Evolutionary conservation across 257 asterid species (phyloP), one percentile per base, ranked within the genome.

Genomic region (Cruciata laevipes): DNA sequence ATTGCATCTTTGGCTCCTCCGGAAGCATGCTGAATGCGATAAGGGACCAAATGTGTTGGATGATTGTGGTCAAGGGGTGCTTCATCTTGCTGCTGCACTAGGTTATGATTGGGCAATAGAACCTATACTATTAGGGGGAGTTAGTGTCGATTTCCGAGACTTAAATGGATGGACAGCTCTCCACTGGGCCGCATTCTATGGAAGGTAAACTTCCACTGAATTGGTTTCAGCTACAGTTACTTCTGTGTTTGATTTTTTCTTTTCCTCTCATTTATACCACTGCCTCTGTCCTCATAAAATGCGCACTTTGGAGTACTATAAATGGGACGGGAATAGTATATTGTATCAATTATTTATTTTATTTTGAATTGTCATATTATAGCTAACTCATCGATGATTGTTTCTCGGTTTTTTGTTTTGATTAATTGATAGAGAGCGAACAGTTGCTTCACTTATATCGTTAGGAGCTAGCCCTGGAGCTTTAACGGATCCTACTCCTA

Each of bases 101-200:
- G 95, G 89, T 77, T 89, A 83, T 83, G 94, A 89, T 77, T 91
- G 98, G 98, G 95, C 89, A 59, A 84, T 91, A 74, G 83, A 76
- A 7, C 94, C 95, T 59, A 91, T 87, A 42, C 62, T 89, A 80
- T 85, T 84, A 76, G 89, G 87, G 31, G 96, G 98, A 47, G 89
- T 91, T 63, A 87, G 87, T 68, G 80, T 91, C 74, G 83, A 91
- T 74, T 91, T 88, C 71, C 88, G 98, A 74, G 98, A 91, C 77
- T 79, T 73, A 12, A 89, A 85, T 81, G 98, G 98, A 71, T 87
- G 98, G 96, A 91, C 92, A 47, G 96, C 96, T 0, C 95, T 91
- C 74, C 98, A 91, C 76, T 91, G 98, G 98, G 98, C 98, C 35
- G 98, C 98, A 53, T 78, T 69, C 66, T 87, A 77, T 79, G 98